Evolutionary conservation across 106 monocot species (phyloP), one percentile per base, ranked within the genome.

Genomic region (Amphibolis antarctica): DNA sequence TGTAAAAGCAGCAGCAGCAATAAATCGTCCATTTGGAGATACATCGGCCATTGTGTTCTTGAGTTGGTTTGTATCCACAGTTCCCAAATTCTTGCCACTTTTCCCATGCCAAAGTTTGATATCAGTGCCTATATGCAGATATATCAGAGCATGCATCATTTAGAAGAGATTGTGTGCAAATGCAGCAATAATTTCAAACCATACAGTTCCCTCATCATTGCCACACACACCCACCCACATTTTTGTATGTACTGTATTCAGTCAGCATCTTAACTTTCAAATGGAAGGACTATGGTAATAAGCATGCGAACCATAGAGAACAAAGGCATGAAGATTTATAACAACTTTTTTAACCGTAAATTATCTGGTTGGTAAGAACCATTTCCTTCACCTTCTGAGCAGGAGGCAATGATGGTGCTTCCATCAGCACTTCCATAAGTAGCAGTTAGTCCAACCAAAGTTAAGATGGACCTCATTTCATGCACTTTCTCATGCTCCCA

Each of bases 81-180:
- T 68, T 62, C 86, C 98, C 80, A 99, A 73, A 19, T 83, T 80
- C 67, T 91, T 99, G 15, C 98, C 98, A 76, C 73, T 88, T 81
- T 85, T 91, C 28, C 91, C 98, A 85, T 88, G 87, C 98, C 98
- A 91, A 51, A 99, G 47, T 75, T 99, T 99, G 60, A 99, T 99
- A 69, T 91, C 87, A 68, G 90, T 91, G 28, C 74, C 98, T 99
- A n/a, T n/a, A n/a, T n/a, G n/a, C n/a, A n/a, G n/a, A n/a, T n/a
- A n/a, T n/a, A n/a, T n/a, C n/a, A n/a, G n/a, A n/a, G n/a, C n/a
- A n/a, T n/a, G n/a, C n/a, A n/a, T n/a, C n/a, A n/a, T n/a, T n/a
- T n/a, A n/a, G n/a, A n/a, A n/a, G n/a, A n/a, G n/a, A n/a, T n/a
- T n/a, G n/a, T n/a, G n/a, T n/a, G n/a, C n/a, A n/a, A n/a, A n/a